Evolutionary conservation across 352 stramenopile species (phyloP).

Genomic region (Globisporangium yorkense): DNA sequence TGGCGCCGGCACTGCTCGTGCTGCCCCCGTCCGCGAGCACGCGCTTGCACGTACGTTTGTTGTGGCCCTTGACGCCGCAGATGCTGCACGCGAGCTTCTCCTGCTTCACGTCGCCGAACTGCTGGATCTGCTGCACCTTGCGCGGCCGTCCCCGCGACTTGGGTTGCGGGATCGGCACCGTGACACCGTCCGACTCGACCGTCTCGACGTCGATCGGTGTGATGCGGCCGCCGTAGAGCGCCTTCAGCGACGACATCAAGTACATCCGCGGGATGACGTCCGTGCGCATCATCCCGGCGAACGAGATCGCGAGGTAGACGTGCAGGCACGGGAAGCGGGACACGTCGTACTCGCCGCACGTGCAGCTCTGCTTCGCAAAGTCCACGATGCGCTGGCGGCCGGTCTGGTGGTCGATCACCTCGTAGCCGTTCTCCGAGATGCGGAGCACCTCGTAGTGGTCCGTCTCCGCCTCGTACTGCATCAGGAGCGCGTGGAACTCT

Average conservation of each 20-base stretch:
- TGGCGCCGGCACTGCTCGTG: neutral
- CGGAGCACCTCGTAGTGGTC: conserved; percentile 59
- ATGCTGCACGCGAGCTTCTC: conserved; percentile 76
- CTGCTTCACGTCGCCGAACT: conserved; percentile 59
- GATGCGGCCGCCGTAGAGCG: conserved; percentile 61
- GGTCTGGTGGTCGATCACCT: conserved; percentile 69
- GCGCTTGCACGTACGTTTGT: conserved; percentile 80
- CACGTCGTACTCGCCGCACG: conserved; percentile 69
- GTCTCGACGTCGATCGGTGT: conserved; percentile 79
- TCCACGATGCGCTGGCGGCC: conserved; percentile 64
- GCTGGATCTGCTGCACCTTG: conserved; percentile 79
- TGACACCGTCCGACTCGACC: conserved; percentile 52
- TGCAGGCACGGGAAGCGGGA: conserved; percentile 74
- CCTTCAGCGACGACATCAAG: conserved; percentile 71
- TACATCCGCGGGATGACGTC: conserved; percentile 81
- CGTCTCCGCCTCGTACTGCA: conserved; percentile 58
- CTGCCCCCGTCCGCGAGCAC: conserved; percentile 7
- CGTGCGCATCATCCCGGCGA: conserved; percentile 50
- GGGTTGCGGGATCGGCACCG: conserved; percentile 41
- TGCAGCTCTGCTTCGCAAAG: conserved; percentile 69
- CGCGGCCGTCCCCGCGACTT: conserved; percentile 59
- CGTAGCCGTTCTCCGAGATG: conserved; percentile 61
- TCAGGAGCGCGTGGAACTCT: conserved; percentile 57
- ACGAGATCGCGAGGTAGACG: conserved; percentile 65
- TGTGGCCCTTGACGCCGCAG: conserved; percentile 78